These are phyloP conservation scores for Spergularia marina DNA, from an alignment of 148 eudicot species.

Conservation along the genomic window DNA sequence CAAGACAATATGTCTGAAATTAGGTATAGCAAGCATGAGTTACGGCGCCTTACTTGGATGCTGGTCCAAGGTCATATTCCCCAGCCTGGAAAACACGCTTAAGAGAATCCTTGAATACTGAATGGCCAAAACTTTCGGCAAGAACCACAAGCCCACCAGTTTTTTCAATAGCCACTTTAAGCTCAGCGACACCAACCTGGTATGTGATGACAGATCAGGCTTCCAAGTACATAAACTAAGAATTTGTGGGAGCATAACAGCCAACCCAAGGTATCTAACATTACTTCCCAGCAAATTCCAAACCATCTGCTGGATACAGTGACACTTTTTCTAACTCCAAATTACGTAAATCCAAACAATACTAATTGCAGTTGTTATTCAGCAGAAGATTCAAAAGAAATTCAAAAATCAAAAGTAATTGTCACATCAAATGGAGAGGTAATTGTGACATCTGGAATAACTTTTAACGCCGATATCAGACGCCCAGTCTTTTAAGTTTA, in stretches of 20 bases:
- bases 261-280: not conserved
- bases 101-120: constrained; percentile 88
- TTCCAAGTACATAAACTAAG: not conserved
- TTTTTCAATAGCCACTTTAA: constrained; percentile 86
- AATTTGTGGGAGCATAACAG: not conserved
- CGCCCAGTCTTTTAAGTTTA: not conserved
- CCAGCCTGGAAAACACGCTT: constrained; percentile 73
- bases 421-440: not conserved
- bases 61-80: constrained; percentile 76
- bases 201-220: constrained; percentile 21
- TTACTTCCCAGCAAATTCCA: not conserved
- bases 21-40: not conserved
- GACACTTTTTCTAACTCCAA: not conserved
- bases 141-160: constrained; percentile 96
- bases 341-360: not conserved
- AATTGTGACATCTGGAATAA: not conserved
- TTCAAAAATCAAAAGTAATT: not conserved
- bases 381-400: too few relatives aligned
- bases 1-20: not conserved
- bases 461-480: not conserved
- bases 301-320: not conserved
- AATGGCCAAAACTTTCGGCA: constrained; percentile 98
- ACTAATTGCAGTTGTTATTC: too few relatives aligned
- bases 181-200: constrained; percentile 96
- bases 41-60: constrained; percentile 73